These are phyloP conservation scores for Trematosphaeria pertusa DNA, from an alignment of 2,329 filamentous ascomycete genomes.

Conservation along the genomic window DNA sequence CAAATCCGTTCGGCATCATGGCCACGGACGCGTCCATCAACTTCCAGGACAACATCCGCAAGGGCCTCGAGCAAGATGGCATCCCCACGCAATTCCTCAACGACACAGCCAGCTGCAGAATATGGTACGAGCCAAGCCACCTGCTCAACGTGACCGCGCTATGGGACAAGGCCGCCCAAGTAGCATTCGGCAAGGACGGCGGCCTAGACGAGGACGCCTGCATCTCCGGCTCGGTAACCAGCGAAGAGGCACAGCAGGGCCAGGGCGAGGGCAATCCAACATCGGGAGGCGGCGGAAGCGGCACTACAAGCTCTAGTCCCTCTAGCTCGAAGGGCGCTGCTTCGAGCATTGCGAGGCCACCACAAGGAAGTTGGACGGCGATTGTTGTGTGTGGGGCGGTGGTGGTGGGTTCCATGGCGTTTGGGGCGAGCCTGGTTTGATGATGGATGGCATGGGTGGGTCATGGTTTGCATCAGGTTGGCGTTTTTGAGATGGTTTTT, in stretches of 20 bases:
- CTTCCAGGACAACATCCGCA: conserved; percentile 49
- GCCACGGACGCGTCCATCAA: conserved; percentile 41
- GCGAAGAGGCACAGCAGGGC: conserved; percentile 33
- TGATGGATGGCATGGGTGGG: too few species aligned
- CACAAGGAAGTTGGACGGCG: conserved; percentile 15
- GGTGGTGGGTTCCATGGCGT: conserved; percentile 16
- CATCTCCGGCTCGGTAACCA: conserved; percentile 38
- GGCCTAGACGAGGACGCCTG: conserved; percentile 35
- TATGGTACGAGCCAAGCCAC: conserved; percentile 65
- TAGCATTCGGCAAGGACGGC: conserved; percentile 38
- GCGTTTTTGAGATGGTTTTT: too few species aligned
- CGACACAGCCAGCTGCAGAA: conserved; percentile 66
- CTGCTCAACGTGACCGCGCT: conserved; percentile 58
- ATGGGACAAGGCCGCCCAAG: conserved; percentile 55
- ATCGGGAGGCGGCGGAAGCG: conserved; percentile 3
- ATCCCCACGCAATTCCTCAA: conserved; percentile 66
- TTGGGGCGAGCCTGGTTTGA: conserved; percentile 21
- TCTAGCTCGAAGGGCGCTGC: conserved; percentile 18
- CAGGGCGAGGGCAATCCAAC: conserved; percentile 33
- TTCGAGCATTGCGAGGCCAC: conserved; percentile 2
- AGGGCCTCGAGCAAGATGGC: conserved; percentile 36
- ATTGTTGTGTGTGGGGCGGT: conserved; percentile 15
- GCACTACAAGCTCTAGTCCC: conserved; percentile 7
- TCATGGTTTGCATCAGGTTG: too few species aligned
- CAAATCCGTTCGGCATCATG: conserved; percentile 30